Conservation (phyloP, 2,329 filamentous ascomycete species). For the Blastomyces parvus region DNA sequence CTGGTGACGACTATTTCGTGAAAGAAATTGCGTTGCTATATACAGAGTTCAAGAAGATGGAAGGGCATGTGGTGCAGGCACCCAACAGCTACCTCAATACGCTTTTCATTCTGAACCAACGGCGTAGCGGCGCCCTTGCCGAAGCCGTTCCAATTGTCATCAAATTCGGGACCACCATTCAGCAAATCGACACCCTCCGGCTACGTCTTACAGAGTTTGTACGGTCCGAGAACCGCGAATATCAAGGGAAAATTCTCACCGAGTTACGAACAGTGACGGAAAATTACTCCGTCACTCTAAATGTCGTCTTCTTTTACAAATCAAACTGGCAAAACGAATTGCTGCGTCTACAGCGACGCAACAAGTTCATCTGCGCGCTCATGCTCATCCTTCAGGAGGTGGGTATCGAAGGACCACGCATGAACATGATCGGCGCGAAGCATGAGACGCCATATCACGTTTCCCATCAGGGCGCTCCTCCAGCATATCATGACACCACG, state of each 20-base stretch:
- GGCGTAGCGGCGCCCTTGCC: slow-evolving; percentile 76
- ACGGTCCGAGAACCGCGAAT: slow-evolving; percentile 75
- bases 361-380: slow-evolving; percentile 87
- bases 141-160: slow-evolving; percentile 77
- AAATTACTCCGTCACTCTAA: slow-evolving; percentile 76
- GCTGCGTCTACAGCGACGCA: slow-evolving; percentile 76
- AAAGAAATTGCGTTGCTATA: slow-evolving; percentile 88
- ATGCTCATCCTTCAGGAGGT: slow-evolving; percentile 77
- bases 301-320: slow-evolving; percentile 96
- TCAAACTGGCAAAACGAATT: slow-evolving; percentile 94
- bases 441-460: slow-evolving; percentile 59
- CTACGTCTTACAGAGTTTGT: slow-evolving; percentile 75
- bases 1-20: slow-evolving; percentile 90
- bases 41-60: slow-evolving; percentile 98
- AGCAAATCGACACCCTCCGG: slow-evolving; percentile 75
- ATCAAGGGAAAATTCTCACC: slow-evolving; percentile 74
- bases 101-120: slow-evolving; percentile 89
- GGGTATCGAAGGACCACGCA: slow-evolving; percentile 74
- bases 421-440: slow-evolving; percentile 60
- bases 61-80: slow-evolving; percentile 90
- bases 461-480: slow-evolving; percentile 42
- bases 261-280: slow-evolving; percentile 72
- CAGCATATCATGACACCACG: slow-evolving; percentile 37
- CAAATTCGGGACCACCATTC: slow-evolving; percentile 76
- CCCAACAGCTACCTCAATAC: slow-evolving; percentile 90